Conservation (phyloP, 148 eudicot genomes). For the Silene uniflora region DNA sequence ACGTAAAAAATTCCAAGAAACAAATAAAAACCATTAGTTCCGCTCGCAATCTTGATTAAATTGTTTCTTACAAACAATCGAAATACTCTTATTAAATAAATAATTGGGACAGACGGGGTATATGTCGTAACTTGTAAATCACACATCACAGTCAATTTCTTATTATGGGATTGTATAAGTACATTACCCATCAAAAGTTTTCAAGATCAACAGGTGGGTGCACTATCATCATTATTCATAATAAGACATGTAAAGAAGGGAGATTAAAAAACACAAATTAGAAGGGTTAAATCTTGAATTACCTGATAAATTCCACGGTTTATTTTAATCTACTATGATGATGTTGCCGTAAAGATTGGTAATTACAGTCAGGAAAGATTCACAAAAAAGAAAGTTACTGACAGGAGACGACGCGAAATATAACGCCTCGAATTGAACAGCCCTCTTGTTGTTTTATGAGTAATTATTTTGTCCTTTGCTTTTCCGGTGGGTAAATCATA, state of each 20-base stretch:
- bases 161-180: background rate
- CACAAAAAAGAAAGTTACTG: background rate
- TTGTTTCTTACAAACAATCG: no score
- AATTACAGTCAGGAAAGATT: background rate
- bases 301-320: conserved; percentile 9
- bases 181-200: background rate
- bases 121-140: background rate
- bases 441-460: background rate
- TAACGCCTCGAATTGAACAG: conserved; percentile 1
- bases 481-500: background rate
- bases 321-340: background rate
- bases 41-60: no score
- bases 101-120: background rate
- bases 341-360: conserved; percentile 10
- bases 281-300: background rate
- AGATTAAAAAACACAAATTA: background rate
- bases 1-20: background rate
- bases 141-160: background rate
- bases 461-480: background rate
- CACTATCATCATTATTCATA: background rate
- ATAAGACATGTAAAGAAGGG: background rate
- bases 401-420: background rate
- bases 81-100: no score
- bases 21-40: background rate
- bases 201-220: background rate